Evolutionary conservation across 192 early-diverging fungal genomes (phyloP), one percentile per base, ranked within the genome.

Genomic region (Ramicandelaber brevisporus): DNA sequence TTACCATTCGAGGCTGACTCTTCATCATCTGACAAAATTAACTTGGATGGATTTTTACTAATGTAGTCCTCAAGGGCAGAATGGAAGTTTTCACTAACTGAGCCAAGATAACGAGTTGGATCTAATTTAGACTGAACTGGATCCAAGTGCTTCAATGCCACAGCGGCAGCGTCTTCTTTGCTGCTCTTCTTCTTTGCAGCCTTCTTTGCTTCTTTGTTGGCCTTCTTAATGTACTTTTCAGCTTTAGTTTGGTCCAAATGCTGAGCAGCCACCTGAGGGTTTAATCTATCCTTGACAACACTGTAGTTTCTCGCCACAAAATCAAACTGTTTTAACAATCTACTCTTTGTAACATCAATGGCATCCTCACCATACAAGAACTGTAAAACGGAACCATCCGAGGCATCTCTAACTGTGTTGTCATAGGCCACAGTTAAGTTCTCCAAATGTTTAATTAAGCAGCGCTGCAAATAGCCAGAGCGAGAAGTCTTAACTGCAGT

Each of bases 361-460:
- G 78, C 74, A 34, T 99, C 93, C 61, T 99, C 90, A 37, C 93
- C 93, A 43, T 99, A 99, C 33, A 77, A 78, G 73, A 99, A 99
- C 59, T 99, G 87, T 5, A 99, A 46, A 7, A 99, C 64, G 12
- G 78, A 81, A 3, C 93, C 93, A 49, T 96, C 89, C 10, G 61
- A 28, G 18, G 61, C 43, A 40, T 99, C 88, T 25, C 93, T 76
- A 21, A 99, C 93, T 3, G 89, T 88, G 45, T 87, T 73, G 50
- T 99, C 93, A 52, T 99, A 99, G 43, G 86, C 73, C 0, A 96
- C 89, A 26, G 54, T 56, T 26, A 96, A 57, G 27, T 88, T 83
- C 62, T 99, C 93, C 46, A 99, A 49, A 38, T 90, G 87, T 64
- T 99, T 99, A 46, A 99, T 90, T 36, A 99, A 63, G 61, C 93